Base-by-base conservation (phyloP, 2,329 filamentous ascomycete species). In the Fusarium circinatum region DNA sequence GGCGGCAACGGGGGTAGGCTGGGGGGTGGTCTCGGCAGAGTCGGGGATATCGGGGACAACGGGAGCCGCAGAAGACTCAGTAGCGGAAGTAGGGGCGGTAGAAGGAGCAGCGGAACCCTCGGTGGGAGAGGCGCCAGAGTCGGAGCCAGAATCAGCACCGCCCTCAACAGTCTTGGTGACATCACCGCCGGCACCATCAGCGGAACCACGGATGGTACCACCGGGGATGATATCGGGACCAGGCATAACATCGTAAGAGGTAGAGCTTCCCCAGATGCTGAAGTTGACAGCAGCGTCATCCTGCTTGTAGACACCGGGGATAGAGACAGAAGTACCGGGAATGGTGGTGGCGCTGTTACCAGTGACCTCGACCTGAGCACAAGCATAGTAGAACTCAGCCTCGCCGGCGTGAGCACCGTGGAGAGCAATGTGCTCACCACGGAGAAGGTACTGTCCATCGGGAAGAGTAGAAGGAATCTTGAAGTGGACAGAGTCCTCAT, bases 371-470 rank as follows among this genome's bases (percentile, higher is more conserved):
- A 75, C n/a, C 28, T 75, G 73, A 5, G 72, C 73, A 15, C 73
- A 75, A 22, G 73, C 73, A 28, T 75, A 75, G 62, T 61, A 75
- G 36, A 75, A 75, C 60, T 75, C 73, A 13, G 72, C 73, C 52
- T 75, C 18, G 6, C 73, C 72, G 4, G 5, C 51, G 32, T 75
- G 73, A 18, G 73, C 73, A 20, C 73, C 73, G 39, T 75, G 73
- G 3, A 75, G 72, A 48, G 26, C 73, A 20, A 75, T 75, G 28
- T 75, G 73, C 49, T 75, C 73, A 39, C 62, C 73, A 9, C 73
- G 72, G 60, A 75, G 17, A 9, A 75, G 69, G 22, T 75, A 75
- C 49, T 71, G 45, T 34, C 65, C 65, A 5, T 67, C 34, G 4
- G 65, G 65, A 12, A 67, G 62, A 42, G 62, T 61, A 18, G 65